phyloP scores from a whole-genome alignment of 352 stramenopile species.

The Pythium dissotocum region DNA sequence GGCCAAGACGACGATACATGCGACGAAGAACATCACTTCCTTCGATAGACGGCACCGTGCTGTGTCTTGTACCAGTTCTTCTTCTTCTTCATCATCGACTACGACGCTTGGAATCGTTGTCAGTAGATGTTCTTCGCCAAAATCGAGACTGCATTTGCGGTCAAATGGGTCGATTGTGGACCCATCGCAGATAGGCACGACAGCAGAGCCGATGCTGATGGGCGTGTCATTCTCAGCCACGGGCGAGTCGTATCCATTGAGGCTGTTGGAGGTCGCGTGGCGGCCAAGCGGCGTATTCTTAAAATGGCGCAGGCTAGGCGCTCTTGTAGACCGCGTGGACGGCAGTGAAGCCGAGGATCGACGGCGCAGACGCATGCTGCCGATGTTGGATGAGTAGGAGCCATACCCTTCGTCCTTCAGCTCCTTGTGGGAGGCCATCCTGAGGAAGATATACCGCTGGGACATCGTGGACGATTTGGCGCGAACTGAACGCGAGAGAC shows the following conservation, averaged over 20 bases:
- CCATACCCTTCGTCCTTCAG: constrained; percentile 33
- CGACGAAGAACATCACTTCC: constrained; percentile 64
- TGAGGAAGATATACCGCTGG: constrained; percentile 49
- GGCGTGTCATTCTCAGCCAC: constrained; percentile 2
- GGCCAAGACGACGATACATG: constrained; percentile 55
- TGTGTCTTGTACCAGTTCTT: constrained; percentile 8
- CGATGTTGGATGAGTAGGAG: constrained; percentile 15
- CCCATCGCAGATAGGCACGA: constrained; percentile 16
- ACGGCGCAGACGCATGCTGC: constrained; percentile 12
- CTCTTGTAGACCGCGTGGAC: constrained; percentile 20
- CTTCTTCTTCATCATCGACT: constrained; percentile 12
- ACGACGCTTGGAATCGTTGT: neutral
- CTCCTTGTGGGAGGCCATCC: constrained; percentile 44
- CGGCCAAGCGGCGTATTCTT: neutral
- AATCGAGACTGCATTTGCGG: neutral
- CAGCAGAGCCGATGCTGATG: constrained; percentile 4
- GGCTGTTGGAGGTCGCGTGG: neutral
- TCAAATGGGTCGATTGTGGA: constrained; percentile 11
- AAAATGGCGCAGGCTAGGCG: constrained; percentile 23
- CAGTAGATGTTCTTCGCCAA: constrained; percentile 9
- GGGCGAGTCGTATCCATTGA: constrained; percentile 21
- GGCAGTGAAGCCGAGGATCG: constrained; percentile 31
- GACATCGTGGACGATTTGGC: constrained; percentile 28
- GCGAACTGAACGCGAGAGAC: neutral
- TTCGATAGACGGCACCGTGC: constrained; percentile 44